Conservation (phyloP, 306 rosid genomes). For the Sesbania bispinosa region DNA sequence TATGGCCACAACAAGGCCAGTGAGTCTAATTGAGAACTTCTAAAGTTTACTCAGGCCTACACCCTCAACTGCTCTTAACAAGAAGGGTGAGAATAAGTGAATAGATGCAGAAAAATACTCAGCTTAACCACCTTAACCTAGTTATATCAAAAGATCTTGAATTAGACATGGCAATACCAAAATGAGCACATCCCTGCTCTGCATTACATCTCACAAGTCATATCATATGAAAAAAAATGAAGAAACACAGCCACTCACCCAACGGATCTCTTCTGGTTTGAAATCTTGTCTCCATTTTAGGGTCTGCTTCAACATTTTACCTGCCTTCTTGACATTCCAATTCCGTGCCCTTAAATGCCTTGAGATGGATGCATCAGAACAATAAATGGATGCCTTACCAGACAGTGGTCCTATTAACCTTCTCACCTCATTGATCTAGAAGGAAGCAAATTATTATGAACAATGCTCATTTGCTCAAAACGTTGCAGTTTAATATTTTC, state of each 20-base stretch:
- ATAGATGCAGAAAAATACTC: background rate
- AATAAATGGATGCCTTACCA: slow-evolving; percentile 57
- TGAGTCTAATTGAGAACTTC: background rate
- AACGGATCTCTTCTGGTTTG: slow-evolving; percentile 88
- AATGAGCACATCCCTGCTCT: background rate
- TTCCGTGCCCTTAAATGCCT: slow-evolving; percentile 76
- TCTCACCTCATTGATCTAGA: slow-evolving; percentile 77
- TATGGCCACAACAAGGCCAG: slow-evolving; percentile 3
- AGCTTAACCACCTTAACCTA: background rate
- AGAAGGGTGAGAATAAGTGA: too few relatives aligned
- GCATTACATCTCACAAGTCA: background rate
- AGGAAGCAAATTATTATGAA: slow-evolving; percentile 10
- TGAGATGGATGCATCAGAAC: slow-evolving; percentile 72
- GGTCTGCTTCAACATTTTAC: slow-evolving; percentile 74
- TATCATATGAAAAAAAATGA: background rate
- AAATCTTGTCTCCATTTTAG: slow-evolving; percentile 75
- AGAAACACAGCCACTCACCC: slow-evolving; percentile 52
- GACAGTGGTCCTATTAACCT: slow-evolving; percentile 63
- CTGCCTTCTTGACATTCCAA: slow-evolving; percentile 93
- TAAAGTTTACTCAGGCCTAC: background rate
- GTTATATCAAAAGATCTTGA: background rate
- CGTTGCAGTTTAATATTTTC: slow-evolving; percentile 12
- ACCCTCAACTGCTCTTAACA: background rate
- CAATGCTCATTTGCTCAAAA: background rate
- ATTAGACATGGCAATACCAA: background rate